These are phyloP conservation scores for Tilletiopsis washingtonensis DNA, from an alignment of 1,284 basidiomycete species.

Conservation along the genomic window DNA sequence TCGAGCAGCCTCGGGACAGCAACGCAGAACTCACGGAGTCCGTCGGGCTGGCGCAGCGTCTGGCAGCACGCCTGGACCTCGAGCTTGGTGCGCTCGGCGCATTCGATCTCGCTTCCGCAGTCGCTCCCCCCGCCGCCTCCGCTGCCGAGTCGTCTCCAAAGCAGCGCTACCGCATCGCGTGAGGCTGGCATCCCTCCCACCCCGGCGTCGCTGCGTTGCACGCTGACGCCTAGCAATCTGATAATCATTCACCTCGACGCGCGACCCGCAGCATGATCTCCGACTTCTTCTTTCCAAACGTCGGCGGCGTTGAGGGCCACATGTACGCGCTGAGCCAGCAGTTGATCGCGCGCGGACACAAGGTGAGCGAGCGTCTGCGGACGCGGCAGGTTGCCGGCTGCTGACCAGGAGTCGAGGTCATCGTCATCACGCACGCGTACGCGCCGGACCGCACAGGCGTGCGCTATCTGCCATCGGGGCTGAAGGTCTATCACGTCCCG, in stretches of 20 bases:
- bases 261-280: constrained; percentile 68
- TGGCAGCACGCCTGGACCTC: no score
- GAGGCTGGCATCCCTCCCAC: constrained; percentile 9
- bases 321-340: constrained; percentile 61
- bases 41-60: no score
- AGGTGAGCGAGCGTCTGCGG: constrained; percentile 52
- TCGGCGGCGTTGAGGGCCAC: constrained; percentile 94
- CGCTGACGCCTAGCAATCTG: neutral
- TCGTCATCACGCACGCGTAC: constrained; percentile 89
- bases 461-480: constrained; percentile 69
- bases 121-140: neutral
- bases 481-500: constrained; percentile 94
- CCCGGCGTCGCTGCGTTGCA: neutral
- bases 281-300: constrained; percentile 91
- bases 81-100: neutral
- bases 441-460: constrained; percentile 74
- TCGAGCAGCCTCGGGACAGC: no score
- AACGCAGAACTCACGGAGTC: no score
- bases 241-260: neutral
- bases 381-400: neutral
- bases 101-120: neutral
- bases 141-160: neutral
- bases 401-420: constrained; percentile 57
- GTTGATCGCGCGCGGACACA: constrained; percentile 75
- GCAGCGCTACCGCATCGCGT: constrained; percentile 23